Conservation (phyloP, 2,329 filamentous ascomycete genomes). For the Aquanectria penicillioides region DNA sequence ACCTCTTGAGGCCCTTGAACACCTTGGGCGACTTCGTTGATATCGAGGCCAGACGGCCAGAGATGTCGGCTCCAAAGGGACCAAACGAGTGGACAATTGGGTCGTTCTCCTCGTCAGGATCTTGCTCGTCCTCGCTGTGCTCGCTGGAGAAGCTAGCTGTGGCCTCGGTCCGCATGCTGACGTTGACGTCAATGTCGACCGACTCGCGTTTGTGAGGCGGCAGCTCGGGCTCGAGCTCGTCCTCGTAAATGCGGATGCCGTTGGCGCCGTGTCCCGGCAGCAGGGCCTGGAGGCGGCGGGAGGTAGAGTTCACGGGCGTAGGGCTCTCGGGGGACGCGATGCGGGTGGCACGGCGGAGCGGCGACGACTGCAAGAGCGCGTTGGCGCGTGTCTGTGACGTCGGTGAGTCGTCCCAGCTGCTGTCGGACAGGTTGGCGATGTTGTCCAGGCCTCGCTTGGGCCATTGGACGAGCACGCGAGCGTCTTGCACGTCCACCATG, state of each 20-base stretch:
- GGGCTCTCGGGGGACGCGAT: slow-evolving; percentile 81
- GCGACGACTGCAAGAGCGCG: slow-evolving; percentile 66
- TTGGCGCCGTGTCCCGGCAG: slow-evolving; percentile 52
- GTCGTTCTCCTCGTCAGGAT: slow-evolving; percentile 94
- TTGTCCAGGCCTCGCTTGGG: slow-evolving; percentile 68
- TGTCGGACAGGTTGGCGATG: slow-evolving; percentile 70
- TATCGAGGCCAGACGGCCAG: slow-evolving; percentile 84
- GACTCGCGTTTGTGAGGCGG: slow-evolving; percentile 44
- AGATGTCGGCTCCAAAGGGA: slow-evolving; percentile 85
- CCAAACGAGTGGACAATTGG: slow-evolving; percentile 93
- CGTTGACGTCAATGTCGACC: slow-evolving; percentile 40
- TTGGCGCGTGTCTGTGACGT: slow-evolving; percentile 44
- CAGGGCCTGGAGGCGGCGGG: slow-evolving; percentile 57
- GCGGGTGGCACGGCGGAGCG: slow-evolving; percentile 64
- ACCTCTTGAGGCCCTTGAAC: slow-evolving; percentile 38
- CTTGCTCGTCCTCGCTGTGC: slow-evolving; percentile 70
- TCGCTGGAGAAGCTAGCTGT: slow-evolving; percentile 68
- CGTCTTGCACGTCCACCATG: slow-evolving; percentile 94
- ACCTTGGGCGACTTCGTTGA: slow-evolving; percentile 72
- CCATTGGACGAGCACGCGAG: slow-evolving; percentile 90
- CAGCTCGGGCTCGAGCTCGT: slow-evolving; percentile 69
- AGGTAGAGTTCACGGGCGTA: slow-evolving; percentile 58
- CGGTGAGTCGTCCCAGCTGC: slow-evolving; percentile 75
- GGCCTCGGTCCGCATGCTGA: slow-evolving; percentile 62
- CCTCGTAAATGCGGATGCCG: slow-evolving; percentile 79